These are phyloP conservation scores for Cercospora zeae-maydis DNA, from an alignment of 2,329 filamentous ascomycete genomes.

Conservation along the genomic window DNA sequence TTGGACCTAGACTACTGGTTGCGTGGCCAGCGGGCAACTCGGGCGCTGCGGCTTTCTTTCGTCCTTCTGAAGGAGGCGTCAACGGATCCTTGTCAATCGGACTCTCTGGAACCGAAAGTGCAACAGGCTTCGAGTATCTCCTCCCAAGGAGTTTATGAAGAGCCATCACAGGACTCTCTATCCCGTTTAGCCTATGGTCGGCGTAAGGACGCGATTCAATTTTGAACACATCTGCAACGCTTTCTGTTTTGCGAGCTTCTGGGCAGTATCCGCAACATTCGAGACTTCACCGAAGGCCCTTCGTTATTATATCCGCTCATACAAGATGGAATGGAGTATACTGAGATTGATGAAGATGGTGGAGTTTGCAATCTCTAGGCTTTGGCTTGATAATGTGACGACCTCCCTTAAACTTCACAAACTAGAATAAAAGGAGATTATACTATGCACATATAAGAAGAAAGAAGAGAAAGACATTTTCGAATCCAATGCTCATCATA, in stretches of 20 bases:
- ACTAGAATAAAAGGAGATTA: no score
- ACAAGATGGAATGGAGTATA: constrained; percentile 52
- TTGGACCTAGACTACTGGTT: constrained; percentile 53
- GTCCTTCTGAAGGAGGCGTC: constrained; percentile 48
- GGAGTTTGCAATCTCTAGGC: constrained; percentile 50
- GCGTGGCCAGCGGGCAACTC: constrained; percentile 66
- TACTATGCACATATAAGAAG: no score
- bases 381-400: constrained; percentile 62
- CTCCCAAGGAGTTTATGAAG: constrained; percentile 45
- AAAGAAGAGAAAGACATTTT: no score
- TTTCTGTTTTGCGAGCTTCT: constrained; percentile 58
- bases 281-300: constrained; percentile 60
- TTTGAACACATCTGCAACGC: constrained; percentile 57
- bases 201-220: constrained; percentile 51
- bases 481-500: no score
- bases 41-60: constrained; percentile 56
- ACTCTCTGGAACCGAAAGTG: constrained; percentile 46
- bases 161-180: constrained; percentile 25
- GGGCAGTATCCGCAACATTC: constrained; percentile 60
- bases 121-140: constrained; percentile 46
- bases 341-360: constrained; percentile 41
- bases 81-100: constrained; percentile 54
- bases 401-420: no score
- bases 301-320: constrained; percentile 52
- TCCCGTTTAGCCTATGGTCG: constrained; percentile 44